phyloP scores from a whole-genome alignment of 1,284 basidiomycete genomes.

The Hemileccinum hortonii region DNA sequence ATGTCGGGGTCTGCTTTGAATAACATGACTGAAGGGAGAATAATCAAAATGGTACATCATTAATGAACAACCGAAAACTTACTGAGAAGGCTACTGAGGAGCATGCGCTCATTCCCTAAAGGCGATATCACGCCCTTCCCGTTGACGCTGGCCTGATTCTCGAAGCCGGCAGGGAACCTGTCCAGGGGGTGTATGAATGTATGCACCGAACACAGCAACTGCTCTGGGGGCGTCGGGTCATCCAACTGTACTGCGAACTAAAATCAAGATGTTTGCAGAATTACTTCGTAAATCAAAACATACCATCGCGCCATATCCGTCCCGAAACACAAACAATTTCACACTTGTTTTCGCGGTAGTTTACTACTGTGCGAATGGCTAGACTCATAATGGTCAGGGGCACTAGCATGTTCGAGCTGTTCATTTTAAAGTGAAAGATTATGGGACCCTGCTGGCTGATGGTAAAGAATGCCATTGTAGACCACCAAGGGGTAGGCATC shows the following conservation, averaged over 20 bases:
- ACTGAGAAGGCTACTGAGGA: constrained; percentile 84
- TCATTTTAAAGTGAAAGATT: constrained; percentile 95
- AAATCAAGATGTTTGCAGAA: not conserved
- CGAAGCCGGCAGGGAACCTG: constrained; percentile 86
- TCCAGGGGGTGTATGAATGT: constrained; percentile 95
- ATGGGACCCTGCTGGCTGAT: constrained; percentile 99
- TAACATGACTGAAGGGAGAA: constrained; percentile 59
- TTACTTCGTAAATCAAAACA: constrained; percentile 27
- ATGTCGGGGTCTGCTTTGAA: constrained; percentile 92
- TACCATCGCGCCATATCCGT: constrained; percentile 87
- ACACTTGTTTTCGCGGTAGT: constrained; percentile 90
- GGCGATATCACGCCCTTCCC: constrained; percentile 73
- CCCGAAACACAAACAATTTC: constrained; percentile 88
- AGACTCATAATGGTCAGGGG: constrained; percentile 92
- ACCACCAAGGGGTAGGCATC: constrained; percentile 71
- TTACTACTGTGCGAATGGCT: constrained; percentile 88
- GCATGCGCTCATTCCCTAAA: constrained; percentile 80
- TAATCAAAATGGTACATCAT: not conserved
- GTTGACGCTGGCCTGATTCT: constrained; percentile 62
- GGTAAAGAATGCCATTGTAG: constrained; percentile 72
- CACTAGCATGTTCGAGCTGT: constrained; percentile 91
- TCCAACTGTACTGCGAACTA: constrained; percentile 72
- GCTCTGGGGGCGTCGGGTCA: constrained; percentile 85
- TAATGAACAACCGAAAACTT: constrained; percentile 17
- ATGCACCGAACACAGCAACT: constrained; percentile 78